phyloP scores from a whole-genome alignment of 257 asterid genomes.

The Fraxinus anomala region DNA sequence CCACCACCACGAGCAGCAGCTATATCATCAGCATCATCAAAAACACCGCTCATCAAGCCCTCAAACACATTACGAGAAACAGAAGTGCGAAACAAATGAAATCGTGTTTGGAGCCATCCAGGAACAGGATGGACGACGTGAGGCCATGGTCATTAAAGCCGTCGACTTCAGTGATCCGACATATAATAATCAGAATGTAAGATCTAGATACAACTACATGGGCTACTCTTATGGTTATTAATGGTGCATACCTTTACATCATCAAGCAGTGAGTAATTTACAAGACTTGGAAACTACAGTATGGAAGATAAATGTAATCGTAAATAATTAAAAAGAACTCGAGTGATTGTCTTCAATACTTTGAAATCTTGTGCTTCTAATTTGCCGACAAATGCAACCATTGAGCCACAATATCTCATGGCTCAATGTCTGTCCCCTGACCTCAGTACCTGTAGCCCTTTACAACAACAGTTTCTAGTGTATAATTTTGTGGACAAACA shows the following conservation, averaged over 20 bases:
- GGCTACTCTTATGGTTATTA: conserved; percentile 72
- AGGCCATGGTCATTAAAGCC: conserved; percentile 81
- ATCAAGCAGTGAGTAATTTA: neutral
- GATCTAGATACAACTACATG: conserved; percentile 75
- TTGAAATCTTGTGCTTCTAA: conserved; percentile 1
- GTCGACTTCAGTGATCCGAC: conserved; percentile 71
- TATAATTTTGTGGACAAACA: neutral
- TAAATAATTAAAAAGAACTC: neutral
- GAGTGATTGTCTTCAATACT: neutral
- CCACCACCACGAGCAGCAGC: conserved; percentile 37
- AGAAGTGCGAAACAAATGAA: conserved; percentile 64
- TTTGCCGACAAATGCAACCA: conserved; percentile 31
- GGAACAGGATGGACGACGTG: conserved; percentile 75
- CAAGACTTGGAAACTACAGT: neutral
- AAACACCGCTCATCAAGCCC: conserved; percentile 66
- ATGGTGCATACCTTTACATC: conserved; percentile 14
- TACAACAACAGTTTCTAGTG: neutral
- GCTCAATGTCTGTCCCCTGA: conserved; percentile 16
- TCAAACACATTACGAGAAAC: conserved; percentile 62
- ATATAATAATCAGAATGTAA: conserved; percentile 43
- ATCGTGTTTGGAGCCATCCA: conserved; percentile 94
- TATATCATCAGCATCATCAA: conserved; percentile 60
- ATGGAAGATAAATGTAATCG: neutral
- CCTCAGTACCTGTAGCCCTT: neutral
- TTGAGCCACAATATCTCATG: conserved; percentile 25